These are phyloP conservation scores for Vanilla planifolia DNA, from an alignment of 106 monocot species.

Conservation along the genomic window DNA sequence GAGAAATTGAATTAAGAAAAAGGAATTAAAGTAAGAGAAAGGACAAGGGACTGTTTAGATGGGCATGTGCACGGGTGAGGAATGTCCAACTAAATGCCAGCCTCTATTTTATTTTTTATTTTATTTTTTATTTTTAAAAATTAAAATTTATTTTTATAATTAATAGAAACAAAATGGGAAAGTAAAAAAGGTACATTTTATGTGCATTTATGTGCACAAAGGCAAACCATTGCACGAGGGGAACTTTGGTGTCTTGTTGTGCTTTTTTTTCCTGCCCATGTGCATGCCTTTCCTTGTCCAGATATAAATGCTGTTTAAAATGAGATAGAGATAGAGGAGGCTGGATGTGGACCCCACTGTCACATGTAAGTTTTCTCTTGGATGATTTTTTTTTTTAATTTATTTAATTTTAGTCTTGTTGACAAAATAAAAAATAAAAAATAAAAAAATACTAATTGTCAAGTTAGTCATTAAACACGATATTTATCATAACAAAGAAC, in stretches of 20 bases:
- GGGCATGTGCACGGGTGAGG: conserved; percentile 2
- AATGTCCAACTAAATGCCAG: not conserved
- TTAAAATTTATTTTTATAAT: no score
- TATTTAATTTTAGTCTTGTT: no score
- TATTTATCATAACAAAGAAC: no score
- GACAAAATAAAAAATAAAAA: no score
- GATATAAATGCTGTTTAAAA: not conserved
- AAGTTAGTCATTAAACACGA: no score
- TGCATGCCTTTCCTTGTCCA: not conserved
- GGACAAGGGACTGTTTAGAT: not conserved
- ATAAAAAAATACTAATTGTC: no score
- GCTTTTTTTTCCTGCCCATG: conserved; percentile 1
- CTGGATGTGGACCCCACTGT: no score
- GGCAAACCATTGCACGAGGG: conserved; percentile 5
- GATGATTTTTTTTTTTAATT: no score
- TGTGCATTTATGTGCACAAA: not conserved
- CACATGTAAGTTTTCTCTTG: no score
- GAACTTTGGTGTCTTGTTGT: not conserved
- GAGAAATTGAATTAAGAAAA: not conserved
- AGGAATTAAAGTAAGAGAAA: not conserved
- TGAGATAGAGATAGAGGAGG: not conserved
- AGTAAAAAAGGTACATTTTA: not conserved
- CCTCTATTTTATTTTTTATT: not conserved
- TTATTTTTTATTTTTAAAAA: no score
- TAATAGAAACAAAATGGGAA: not conserved